Evolutionary conservation across 2,329 filamentous ascomycete genomes (phyloP).

Genomic region (Truncatella angustata): DNA sequence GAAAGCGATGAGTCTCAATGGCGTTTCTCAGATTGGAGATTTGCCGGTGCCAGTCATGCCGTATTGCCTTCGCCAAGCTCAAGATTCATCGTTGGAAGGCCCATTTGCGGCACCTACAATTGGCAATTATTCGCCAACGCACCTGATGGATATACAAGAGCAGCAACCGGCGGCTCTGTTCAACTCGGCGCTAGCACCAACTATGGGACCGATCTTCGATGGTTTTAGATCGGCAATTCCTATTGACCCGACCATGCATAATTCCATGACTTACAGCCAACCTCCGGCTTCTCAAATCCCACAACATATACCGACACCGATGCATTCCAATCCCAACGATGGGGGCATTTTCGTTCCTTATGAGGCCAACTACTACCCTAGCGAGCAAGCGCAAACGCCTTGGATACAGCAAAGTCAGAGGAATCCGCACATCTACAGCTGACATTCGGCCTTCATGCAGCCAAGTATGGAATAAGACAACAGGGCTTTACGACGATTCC

Average conservation of each 20-base stretch:
- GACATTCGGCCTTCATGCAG: background rate
- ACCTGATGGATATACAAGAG: background rate
- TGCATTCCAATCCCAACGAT: background rate
- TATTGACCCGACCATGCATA: background rate
- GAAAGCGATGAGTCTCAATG: background rate
- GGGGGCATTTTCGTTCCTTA: background rate
- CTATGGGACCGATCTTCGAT: conserved; percentile 3
- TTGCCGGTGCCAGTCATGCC: conserved; percentile 10
- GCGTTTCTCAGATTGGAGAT: background rate
- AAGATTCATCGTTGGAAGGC: conserved; percentile 1
- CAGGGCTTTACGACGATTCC: no score
- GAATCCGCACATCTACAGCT: background rate
- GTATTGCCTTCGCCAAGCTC: conserved; percentile 11
- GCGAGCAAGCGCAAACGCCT: background rate
- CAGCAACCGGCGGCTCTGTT: background rate
- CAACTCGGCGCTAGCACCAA: background rate
- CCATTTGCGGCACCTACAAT: conserved; percentile 5
- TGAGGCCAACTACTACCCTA: background rate
- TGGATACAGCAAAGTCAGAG: conserved; percentile 3
- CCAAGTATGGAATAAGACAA: background rate
- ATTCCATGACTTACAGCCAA: background rate
- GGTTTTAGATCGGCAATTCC: background rate
- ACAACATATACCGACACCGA: background rate
- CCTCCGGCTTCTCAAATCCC: background rate
- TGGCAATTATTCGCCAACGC: background rate